A percentile compares a stretch with the other conserved stretches of the same genome.
phyloP scores from a whole-genome alignment of 1,284 basidiomycete species.

The Marasmius fiardii region DNA sequence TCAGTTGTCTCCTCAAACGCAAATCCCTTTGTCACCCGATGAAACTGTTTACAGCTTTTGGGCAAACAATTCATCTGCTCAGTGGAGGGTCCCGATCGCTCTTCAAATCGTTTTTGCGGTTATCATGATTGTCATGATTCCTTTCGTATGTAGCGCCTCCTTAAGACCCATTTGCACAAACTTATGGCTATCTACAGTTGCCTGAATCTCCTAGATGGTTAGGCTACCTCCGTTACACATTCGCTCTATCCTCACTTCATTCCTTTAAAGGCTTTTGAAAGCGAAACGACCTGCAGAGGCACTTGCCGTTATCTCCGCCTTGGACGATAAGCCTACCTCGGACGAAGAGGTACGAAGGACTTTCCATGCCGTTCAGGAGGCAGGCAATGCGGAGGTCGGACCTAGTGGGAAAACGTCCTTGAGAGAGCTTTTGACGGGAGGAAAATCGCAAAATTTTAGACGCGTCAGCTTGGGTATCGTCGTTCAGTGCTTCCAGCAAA shows the following conservation, averaged over 20 bases:
- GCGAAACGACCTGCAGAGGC: conserved; percentile 60
- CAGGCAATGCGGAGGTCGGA: conserved; percentile 38
- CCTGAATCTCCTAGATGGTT: conserved; percentile 70
- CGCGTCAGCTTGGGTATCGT: conserved; percentile 55
- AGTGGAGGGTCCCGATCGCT: conserved; percentile 71
- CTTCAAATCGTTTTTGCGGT: conserved; percentile 64
- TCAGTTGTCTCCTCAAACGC: conserved; percentile 24
- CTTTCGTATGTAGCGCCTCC: conserved; percentile 39
- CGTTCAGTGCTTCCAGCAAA: conserved; percentile 71
- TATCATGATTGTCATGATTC: conserved; percentile 55
- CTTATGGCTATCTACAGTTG: conserved; percentile 32
- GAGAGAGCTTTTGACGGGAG: conserved; percentile 54
- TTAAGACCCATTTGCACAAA: background rate
- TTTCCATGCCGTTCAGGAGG: conserved; percentile 52
- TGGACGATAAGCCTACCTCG: conserved; percentile 52
- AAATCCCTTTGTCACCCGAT: conserved; percentile 2
- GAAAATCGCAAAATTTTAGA: conserved; percentile 63
- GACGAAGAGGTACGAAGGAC: conserved; percentile 52
- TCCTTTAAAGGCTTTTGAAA: conserved; percentile 46
- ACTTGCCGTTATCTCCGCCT: conserved; percentile 57
- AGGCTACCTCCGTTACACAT: background rate
- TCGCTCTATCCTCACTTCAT: background rate
- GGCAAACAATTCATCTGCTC: conserved; percentile 47
- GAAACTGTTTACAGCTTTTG: conserved; percentile 40
- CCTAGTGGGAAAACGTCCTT: conserved; percentile 29